phyloP scores from a whole-genome alignment of 148 eudicot species.

The Oxyria digyna region DNA sequence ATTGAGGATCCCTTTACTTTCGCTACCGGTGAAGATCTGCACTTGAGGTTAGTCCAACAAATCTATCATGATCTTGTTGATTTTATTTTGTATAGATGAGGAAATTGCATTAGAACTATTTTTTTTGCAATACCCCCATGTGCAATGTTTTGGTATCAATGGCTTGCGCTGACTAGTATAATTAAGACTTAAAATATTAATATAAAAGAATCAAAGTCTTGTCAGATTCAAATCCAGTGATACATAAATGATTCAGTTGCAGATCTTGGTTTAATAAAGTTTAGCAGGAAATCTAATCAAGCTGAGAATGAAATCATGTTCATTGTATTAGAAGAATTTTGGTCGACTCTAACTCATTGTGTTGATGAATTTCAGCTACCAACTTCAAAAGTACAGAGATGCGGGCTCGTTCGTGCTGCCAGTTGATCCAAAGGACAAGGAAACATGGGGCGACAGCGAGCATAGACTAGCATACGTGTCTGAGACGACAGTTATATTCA shows the following conservation, averaged over 20 bases:
- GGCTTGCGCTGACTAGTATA: background rate
- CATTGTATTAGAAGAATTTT: no score
- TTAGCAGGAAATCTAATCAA: no score
- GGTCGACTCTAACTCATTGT: no score
- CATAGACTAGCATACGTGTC: conserved; percentile 92
- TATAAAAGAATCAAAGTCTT: no score
- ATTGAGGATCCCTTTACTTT: conserved; percentile 78
- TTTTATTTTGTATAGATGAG: no score
- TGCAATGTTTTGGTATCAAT: background rate
- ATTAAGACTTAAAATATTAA: background rate
- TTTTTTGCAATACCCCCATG: no score
- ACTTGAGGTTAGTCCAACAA: conserved; percentile 42
- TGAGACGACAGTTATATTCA: conserved; percentile 92
- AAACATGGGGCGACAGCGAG: conserved; percentile 98
- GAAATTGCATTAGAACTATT: no score
- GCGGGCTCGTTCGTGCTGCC: conserved; percentile 89
- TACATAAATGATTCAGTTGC: no score
- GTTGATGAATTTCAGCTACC: conserved; percentile 46
- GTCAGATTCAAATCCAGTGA: no score
- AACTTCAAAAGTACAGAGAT: conserved; percentile 89
- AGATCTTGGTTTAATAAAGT: no score
- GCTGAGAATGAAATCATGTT: no score
- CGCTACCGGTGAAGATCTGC: conserved; percentile 91
- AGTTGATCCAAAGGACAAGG: conserved; percentile 81
- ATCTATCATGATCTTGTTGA: background rate